Conservation (phyloP, 2,329 filamentous ascomycete genomes). For the Colletotrichum sidae region DNA sequence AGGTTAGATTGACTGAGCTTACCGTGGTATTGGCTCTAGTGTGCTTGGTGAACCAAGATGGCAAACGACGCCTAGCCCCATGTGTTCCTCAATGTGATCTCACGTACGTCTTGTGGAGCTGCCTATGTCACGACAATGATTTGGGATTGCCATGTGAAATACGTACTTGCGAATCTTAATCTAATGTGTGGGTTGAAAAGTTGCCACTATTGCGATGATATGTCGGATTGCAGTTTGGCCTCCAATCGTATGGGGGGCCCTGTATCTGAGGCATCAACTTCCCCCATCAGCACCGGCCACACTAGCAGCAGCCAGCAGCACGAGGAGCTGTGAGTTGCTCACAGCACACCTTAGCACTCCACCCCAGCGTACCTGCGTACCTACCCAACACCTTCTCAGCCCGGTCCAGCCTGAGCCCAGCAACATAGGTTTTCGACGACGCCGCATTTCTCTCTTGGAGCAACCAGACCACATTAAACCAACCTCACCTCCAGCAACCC, state of each 20-base stretch:
- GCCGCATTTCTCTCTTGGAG: conserved; percentile 25
- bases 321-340: background rate
- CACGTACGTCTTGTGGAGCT: no score
- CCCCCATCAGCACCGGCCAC: conserved; percentile 25
- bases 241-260: conserved; percentile 12
- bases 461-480: conserved; percentile 28
- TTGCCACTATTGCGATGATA: no score
- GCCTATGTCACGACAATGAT: no score
- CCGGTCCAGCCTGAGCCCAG: conserved; percentile 6
- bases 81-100: no score
- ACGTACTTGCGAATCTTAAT: no score
- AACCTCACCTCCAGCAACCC: conserved; percentile 26
- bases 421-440: conserved; percentile 14
- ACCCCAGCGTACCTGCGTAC: background rate
- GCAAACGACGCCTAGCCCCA: no score
- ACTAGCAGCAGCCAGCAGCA: conserved; percentile 11
- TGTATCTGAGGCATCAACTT: conserved; percentile 27
- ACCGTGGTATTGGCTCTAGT: no score
- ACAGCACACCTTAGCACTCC: conserved; percentile 22
- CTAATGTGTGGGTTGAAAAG: no score
- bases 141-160: no score
- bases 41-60: no score
- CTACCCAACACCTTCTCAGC: conserved; percentile 13
- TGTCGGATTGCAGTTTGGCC: conserved; percentile 10
- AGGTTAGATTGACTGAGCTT: no score